Evolutionary conservation across 371 early-diverging fungal species (phyloP).

Genomic region (Zopfochytrium polystomum): DNA sequence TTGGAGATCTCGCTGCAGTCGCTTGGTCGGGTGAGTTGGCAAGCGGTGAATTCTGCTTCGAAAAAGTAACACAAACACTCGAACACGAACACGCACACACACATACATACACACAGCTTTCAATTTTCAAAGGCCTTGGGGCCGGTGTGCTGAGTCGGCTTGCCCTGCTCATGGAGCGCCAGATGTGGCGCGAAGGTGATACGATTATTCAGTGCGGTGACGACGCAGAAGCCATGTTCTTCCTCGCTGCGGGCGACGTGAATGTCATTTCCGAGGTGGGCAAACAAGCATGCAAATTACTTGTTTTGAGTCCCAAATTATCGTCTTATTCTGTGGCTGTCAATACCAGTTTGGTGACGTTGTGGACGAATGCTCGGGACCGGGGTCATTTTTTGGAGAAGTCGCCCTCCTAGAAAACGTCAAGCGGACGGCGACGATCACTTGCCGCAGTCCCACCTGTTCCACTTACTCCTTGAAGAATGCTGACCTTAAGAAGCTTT

Average conservation of each 20-base stretch:
- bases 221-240: constrained; percentile 44
- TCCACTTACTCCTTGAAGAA: constrained; percentile 45
- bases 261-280: constrained; percentile 47
- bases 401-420: constrained; percentile 57
- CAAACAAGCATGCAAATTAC: constrained; percentile 4
- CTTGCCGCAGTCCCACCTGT: constrained; percentile 31
- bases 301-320: no score
- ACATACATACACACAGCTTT: constrained; percentile 10
- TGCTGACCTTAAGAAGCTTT: constrained; percentile 23
- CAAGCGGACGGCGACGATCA: constrained; percentile 52
- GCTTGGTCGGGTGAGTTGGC: background rate
- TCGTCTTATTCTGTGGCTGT: no score
- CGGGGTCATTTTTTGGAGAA: constrained; percentile 53
- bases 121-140: constrained; percentile 26
- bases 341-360: constrained; percentile 43
- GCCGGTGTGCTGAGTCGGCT: constrained; percentile 23
- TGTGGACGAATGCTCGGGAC: constrained; percentile 29
- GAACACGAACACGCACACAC: no score
- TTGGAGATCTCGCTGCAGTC: background rate
- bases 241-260: constrained; percentile 50
- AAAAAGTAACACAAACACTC: background rate
- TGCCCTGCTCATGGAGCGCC: constrained; percentile 24
- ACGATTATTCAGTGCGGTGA: constrained; percentile 39
- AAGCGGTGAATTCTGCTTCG: background rate
- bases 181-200: constrained; percentile 25